These are phyloP conservation scores for Carex arenaria DNA, from an alignment of 202 grass and related monocot genomes.

Conservation along the genomic window DNA sequence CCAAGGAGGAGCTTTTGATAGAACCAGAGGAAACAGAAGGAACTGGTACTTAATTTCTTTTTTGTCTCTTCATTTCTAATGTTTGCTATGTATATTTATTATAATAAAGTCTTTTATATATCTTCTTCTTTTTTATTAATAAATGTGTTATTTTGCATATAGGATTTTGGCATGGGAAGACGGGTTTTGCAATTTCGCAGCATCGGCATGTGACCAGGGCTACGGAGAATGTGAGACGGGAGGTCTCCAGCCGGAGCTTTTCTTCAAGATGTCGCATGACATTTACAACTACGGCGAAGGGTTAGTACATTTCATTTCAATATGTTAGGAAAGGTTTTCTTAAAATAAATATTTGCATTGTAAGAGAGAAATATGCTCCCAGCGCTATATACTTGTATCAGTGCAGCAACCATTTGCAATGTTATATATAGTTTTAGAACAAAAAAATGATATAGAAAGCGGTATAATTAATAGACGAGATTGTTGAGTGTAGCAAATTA, in stretches of 20 bases:
- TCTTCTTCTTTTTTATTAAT: not conserved
- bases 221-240: slow-evolving; percentile 24
- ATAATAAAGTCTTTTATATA: not conserved
- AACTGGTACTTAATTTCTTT: slow-evolving; percentile 33
- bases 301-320: slow-evolving; percentile 15
- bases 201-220: slow-evolving; percentile 29
- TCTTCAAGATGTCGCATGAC: slow-evolving; percentile 56
- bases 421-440: not conserved
- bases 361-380: not conserved
- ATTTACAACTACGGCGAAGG: slow-evolving; percentile 59
- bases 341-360: not conserved
- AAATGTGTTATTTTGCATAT: not conserved
- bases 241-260: slow-evolving; percentile 49
- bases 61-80: not conserved
- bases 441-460: not conserved
- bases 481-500: not conserved
- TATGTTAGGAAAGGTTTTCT: not conserved
- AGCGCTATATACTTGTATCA: not conserved
- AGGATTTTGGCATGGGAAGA: slow-evolving; percentile 78
- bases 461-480: not conserved
- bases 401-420: not conserved
- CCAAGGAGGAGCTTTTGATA: slow-evolving; percentile 37
- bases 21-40: slow-evolving; percentile 47
- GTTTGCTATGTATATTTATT: slow-evolving; percentile 2
- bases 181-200: slow-evolving; percentile 73